Base-by-base conservation (phyloP, 345 rosid genomes). In the Luvunga scandens region DNA sequence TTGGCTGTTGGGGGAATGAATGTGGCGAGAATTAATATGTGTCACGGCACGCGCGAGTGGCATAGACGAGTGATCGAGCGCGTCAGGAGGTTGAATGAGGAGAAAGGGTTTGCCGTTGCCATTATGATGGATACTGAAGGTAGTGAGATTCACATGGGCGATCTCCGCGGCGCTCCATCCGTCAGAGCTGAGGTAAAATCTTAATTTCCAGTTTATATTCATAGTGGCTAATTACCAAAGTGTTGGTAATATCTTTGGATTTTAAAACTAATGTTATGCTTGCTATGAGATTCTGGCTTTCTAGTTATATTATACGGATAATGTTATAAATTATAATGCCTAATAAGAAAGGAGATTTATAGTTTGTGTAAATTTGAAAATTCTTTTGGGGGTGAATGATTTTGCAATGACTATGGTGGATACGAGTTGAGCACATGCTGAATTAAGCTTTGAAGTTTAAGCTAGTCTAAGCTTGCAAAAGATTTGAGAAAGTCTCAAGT, bases 81-180 rank as follows among this genome's bases (percentile, higher is more conserved):
- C 9, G 98, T 97, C 5, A 78, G 98, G 81, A 87, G 85, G 78
- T 87, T 97, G 79, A 97, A 97, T 75, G 98, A 93, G 74, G 98
- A 97, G 87, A 97, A 94, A 84, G 99, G 99, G 0, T 94, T 81
- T 69, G 98, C 99, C 0, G 99, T 97, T 45, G 99, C 99, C 2
- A 89, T 97, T 69, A 97, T 97, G 99, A 97, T 97, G 99, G 99
- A 97, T 63, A 97, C 99, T 28, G 98, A 97, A 89, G 99, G 99
- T 18, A 97, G 99, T 69, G 99, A 97, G 90, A 97, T 97, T 84
- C 99, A 93, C 81, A 97, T 97, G 99, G 98, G 94, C n/a, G 98
- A 97, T 79, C 89, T 97, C 2, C 97, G 97, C 53, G 97, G 98
- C 6, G 97, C 91, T 48, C 74, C 98, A 61, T 91, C 99, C 1